Conservation (phyloP, 805 yeast species). For the Zygosaccharomyces kombuchaensis region DNA sequence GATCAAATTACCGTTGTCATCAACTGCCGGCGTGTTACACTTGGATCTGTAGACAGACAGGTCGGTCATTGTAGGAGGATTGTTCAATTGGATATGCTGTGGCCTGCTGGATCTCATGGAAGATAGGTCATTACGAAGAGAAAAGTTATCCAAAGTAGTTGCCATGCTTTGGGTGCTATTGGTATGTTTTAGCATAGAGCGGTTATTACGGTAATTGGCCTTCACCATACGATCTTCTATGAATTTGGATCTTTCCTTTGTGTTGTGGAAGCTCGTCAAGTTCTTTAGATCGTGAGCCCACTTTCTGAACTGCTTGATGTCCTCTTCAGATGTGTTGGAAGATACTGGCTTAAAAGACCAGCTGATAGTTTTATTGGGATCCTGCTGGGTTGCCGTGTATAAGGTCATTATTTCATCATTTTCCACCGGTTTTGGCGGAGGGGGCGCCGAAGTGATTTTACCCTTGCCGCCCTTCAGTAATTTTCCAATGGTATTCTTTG, state of each 20-base stretch:
- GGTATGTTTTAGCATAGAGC: slow-evolving; percentile 3
- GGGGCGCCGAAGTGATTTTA: slow-evolving; percentile 1
- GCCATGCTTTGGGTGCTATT: slow-evolving; percentile 7
- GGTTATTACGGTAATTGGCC: slow-evolving; percentile 16
- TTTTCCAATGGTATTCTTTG: slow-evolving; percentile 22
- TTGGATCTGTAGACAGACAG: slow-evolving; percentile 19
- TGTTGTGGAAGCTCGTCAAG: slow-evolving; percentile 44
- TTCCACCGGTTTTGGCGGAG: slow-evolving; percentile 6
- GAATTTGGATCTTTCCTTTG: slow-evolving; percentile 47
- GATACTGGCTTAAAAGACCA: slow-evolving; percentile 29
- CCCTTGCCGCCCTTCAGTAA: slow-evolving; percentile 20
- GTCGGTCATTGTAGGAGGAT: slow-evolving; percentile 10
- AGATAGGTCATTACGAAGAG: slow-evolving; percentile 2
- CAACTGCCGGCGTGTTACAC: slow-evolving; percentile 36
- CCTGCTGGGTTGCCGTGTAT: slow-evolving; percentile 14
- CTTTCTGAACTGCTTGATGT: slow-evolving; percentile 40
- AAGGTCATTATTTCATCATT: slow-evolving; percentile 11
- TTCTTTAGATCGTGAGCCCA: slow-evolving; percentile 57
- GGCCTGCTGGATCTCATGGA: slow-evolving; percentile 21
- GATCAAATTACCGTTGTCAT: slow-evolving; percentile 37
- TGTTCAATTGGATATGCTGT: slow-evolving; percentile 27
- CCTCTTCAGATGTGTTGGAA: slow-evolving; percentile 41
- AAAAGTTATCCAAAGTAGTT: slow-evolving; percentile 1
- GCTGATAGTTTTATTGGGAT: slow-evolving; percentile 17
- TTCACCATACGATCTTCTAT: slow-evolving; percentile 37